These are phyloP conservation scores for Arachis hypogaea DNA, from an alignment of 306 rosid genomes.

Conservation along the genomic window DNA sequence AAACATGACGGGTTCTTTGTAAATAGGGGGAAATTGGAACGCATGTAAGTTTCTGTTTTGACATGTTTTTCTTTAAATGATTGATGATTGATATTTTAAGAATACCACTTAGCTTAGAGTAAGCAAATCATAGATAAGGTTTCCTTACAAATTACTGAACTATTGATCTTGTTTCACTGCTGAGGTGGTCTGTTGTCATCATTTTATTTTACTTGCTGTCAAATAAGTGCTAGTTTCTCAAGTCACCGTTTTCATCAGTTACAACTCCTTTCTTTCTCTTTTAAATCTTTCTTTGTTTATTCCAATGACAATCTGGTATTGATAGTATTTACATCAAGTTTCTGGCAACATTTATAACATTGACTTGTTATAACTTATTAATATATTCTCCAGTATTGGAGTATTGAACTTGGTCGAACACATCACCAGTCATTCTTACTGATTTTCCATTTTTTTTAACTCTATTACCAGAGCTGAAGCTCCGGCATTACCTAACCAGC, in stretches of 20 bases:
- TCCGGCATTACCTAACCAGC: slow-evolving; percentile 73
- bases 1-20: slow-evolving; percentile 97
- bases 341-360: slow-evolving; percentile 22
- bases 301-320: slow-evolving; percentile 14
- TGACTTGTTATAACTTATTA: slow-evolving; percentile 32
- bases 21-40: slow-evolving; percentile 91
- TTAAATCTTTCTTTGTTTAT: background rate
- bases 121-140: background rate
- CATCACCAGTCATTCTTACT: slow-evolving; percentile 11
- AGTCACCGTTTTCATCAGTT: slow-evolving; percentile 13
- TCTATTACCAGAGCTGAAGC: slow-evolving; percentile 57
- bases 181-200: slow-evolving; percentile 21
- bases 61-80: background rate
- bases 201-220: slow-evolving; percentile 26
- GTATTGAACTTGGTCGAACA: slow-evolving; percentile 21
- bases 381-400: slow-evolving; percentile 25
- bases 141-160: slow-evolving; percentile 32
- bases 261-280: background rate
- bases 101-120: background rate
- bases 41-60: slow-evolving; percentile 65
- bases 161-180: slow-evolving; percentile 15
- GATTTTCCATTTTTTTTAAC: slow-evolving; percentile 32
- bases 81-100: too few species aligned
- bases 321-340: slow-evolving; percentile 16
- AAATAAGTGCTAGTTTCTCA: slow-evolving; percentile 3